A percentile compares a stretch with the other conserved stretches of the same genome.
phyloP scores from a whole-genome alignment of 805 yeast species.

The Millerozyma acaciae region DNA sequence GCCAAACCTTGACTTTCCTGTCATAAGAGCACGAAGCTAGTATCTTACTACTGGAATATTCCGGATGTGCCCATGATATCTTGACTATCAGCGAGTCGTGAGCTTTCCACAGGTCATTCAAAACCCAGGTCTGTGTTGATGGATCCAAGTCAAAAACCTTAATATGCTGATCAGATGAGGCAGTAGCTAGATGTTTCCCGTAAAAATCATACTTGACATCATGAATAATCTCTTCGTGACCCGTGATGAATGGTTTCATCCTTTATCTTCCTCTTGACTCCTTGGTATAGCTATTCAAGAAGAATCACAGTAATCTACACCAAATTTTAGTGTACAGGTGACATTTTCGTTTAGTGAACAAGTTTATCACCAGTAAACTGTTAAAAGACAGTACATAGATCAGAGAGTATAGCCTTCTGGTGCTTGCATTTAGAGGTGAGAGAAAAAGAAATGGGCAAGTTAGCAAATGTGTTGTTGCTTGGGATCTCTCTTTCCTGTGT shows the following conservation, averaged over 20 bases:
- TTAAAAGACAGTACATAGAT: too few relatives aligned
- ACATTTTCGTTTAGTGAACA: too few relatives aligned
- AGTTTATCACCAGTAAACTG: too few relatives aligned
- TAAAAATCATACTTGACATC: slow-evolving; percentile 91
- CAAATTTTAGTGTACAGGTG: too few relatives aligned
- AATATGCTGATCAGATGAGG: slow-evolving; percentile 91
- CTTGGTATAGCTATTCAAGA: too few relatives aligned
- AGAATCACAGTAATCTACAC: too few relatives aligned
- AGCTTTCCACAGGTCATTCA: slow-evolving; percentile 91
- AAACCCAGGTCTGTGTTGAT: slow-evolving; percentile 68
- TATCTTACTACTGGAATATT: slow-evolving; percentile 69
- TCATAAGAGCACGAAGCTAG: slow-evolving; percentile 89
- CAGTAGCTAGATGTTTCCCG: slow-evolving; percentile 89
- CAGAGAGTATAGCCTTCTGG: too few relatives aligned
- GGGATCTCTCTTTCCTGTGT: slow-evolving; percentile 19
- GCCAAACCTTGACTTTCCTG: slow-evolving; percentile 86
- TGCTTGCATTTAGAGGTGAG: background rate
- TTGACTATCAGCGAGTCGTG: slow-evolving; percentile 86
- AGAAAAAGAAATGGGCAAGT: background rate
- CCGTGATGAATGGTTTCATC: slow-evolving; percentile 74
- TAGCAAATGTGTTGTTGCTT: background rate
- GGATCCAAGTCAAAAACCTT: slow-evolving; percentile 79
- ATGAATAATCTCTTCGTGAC: slow-evolving; percentile 90
- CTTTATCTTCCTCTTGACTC: background rate
- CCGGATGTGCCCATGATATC: slow-evolving; percentile 92